A percentile compares a stretch with the other conserved stretches of the same genome.
These are phyloP conservation scores for Triadica sebifera DNA, from an alignment of 345 rosid species.

Conservation along the genomic window DNA sequence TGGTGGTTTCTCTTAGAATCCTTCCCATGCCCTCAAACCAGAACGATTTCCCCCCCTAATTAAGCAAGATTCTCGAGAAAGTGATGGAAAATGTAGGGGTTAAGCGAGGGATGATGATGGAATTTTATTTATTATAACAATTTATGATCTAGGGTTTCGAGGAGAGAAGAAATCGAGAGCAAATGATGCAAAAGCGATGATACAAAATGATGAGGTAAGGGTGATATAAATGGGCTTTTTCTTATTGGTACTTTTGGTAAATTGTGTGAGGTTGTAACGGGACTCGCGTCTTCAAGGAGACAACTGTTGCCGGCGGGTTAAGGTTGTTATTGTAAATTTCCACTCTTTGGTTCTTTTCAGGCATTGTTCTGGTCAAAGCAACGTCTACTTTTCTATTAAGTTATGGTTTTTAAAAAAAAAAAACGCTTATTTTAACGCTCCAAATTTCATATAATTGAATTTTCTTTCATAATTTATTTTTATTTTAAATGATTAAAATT, in stretches of 20 bases:
- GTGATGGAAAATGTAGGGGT: conserved; percentile 30
- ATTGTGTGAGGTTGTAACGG: background rate
- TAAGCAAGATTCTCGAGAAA: conserved; percentile 1
- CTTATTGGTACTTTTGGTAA: no score
- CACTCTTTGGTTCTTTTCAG: no score
- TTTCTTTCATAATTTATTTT: no score
- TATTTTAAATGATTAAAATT: no score
- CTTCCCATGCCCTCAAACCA: conserved; percentile 39
- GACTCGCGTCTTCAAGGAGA: background rate
- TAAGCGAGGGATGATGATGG: background rate
- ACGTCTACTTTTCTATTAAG: no score
- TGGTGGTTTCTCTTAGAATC: conserved; percentile 34
- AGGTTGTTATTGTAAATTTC: background rate
- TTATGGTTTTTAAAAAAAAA: no score
- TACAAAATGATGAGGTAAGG: background rate
- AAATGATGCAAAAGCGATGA: conserved; percentile 17
- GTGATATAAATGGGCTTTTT: background rate
- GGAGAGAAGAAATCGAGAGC: no score
- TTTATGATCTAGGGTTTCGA: background rate
- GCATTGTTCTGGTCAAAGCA: background rate
- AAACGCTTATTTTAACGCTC: no score
- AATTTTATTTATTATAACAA: background rate
- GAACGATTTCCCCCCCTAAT: background rate
- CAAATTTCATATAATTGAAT: no score
- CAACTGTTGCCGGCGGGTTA: background rate